Evolutionary conservation across 768 basidiomycete genomes (phyloP), one percentile per base, ranked within the genome.

Genomic region (Pleurotus tuber-regium): DNA sequence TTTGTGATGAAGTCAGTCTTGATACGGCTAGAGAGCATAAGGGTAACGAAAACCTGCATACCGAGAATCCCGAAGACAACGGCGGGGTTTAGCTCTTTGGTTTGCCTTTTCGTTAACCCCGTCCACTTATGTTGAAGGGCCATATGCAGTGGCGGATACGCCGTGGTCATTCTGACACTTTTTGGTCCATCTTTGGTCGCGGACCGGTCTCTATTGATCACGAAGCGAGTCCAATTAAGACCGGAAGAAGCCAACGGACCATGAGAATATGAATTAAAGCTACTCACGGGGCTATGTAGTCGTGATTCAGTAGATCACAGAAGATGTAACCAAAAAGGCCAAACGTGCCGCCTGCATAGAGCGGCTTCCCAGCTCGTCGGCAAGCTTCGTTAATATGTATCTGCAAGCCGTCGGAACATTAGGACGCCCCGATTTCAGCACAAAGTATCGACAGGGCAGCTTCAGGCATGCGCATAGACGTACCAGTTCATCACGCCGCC

Each of bases 241-340:
- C 19, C 42, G 19, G n/a, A n/a, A n/a, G n/a, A 28, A 25, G 12
- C n/a, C 14, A 25, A 40, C 33, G 56, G 54, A 48, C 47, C 57
- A 58, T 21, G 47, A 42, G 41, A 39, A 50, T 31, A 48, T 25
- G 30, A 25, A 51, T 18, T 36, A 35, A 49, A 52, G 52, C 42
- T 21, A 67, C 94, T 70, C 70, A 95, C 96, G 86, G 82, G 40
- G 84, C 72, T 55, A 97, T 82, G 66, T 87, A 92, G 55, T 93
- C 86, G 61, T 97, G 96, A 50, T 81, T 76, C 51, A 94, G 74
- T 50, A 99, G 76, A 65, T 98, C 95, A 56, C 92, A 92, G 63
- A 98, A 97, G 61, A 97, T 92, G 69, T 92, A 99, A 12, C 96
- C 96, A 40, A 85, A 72, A 53, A 95, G 74, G 18, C 96, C 96